Percentiles rank a stretch among this genome's conserved stretches.
Evolutionary conservation across 2,329 filamentous ascomycete genomes (phyloP).

Genomic region (Arthroderma sp.): DNA sequence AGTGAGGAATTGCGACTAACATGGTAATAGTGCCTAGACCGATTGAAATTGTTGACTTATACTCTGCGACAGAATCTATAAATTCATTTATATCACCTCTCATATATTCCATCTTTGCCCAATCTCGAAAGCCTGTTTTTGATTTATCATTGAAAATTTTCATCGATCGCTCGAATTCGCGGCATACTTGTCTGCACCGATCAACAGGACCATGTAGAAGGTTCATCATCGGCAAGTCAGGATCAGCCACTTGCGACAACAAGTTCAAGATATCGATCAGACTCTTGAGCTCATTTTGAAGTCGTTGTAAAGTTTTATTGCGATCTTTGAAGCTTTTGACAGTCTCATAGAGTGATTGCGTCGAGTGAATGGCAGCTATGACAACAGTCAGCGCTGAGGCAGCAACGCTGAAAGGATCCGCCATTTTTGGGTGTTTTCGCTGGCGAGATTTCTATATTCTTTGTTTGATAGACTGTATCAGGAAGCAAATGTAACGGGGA

Average conservation of each 20-base stretch:
- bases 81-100: constrained; percentile 29
- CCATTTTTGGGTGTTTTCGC: constrained; percentile 7
- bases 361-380: constrained; percentile 23
- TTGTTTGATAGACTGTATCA: no score
- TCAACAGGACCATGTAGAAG: constrained; percentile 25
- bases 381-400: constrained; percentile 21
- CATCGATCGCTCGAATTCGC: constrained; percentile 26
- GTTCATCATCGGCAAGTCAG: constrained; percentile 16
- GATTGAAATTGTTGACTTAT: constrained; percentile 29
- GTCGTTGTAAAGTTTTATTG: no score
- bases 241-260: constrained; percentile 8
- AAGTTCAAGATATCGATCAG: no score
- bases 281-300: no score
- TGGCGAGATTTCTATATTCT: no score
- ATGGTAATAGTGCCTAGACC: constrained; percentile 26
- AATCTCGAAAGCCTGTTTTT: constrained; percentile 25
- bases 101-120: constrained; percentile 31
- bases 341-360: constrained; percentile 17
- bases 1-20: constrained; percentile 15
- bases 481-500: no score
- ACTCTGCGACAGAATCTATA: constrained; percentile 25
- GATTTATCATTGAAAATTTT: constrained; percentile 22
- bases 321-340: no score
- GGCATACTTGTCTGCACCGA: constrained; percentile 25
- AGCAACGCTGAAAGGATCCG: constrained; percentile 24